Evolutionary conservation across 257 asterid species (phyloP).

Genomic region (Plectranthus barbatus): DNA sequence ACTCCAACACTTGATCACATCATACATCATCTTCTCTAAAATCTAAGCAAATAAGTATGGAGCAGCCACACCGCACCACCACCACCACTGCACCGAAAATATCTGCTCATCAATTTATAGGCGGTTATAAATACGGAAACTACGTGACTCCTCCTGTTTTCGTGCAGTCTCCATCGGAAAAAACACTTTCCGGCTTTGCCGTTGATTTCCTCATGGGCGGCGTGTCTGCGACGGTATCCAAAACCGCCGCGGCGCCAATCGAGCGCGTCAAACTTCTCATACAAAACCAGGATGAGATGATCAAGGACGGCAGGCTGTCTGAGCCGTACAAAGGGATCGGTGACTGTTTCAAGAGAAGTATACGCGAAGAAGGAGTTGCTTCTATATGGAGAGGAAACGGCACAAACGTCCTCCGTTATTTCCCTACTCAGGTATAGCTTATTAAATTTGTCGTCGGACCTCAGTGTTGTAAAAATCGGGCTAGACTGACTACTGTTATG

Average conservation of each 20-base stretch:
- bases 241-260: slow-evolving; percentile 40
- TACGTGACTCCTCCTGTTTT: slow-evolving; percentile 16
- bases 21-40: too few species aligned
- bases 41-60: background rate
- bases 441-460: too few species aligned
- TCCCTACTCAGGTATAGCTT: slow-evolving; percentile 33
- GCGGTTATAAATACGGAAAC: background rate
- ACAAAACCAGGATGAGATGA: slow-evolving; percentile 36
- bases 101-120: background rate
- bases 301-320: slow-evolving; percentile 30
- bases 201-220: slow-evolving; percentile 40
- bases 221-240: slow-evolving; percentile 37
- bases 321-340: slow-evolving; percentile 29
- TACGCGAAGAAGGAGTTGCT: slow-evolving; percentile 24
- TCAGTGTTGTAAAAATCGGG: too few species aligned
- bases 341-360: slow-evolving; percentile 26
- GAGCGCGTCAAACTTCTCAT: slow-evolving; percentile 37
- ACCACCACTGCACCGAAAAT: slow-evolving; percentile 5
- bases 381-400: slow-evolving; percentile 41
- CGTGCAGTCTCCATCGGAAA: slow-evolving; percentile 20
- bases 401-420: slow-evolving; percentile 38
- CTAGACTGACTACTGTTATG: too few species aligned
- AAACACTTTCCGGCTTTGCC: slow-evolving; percentile 22
- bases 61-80: slow-evolving; percentile 11
- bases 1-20: too few species aligned